Evolutionary conservation across 1,284 basidiomycete genomes (phyloP).

Genomic region (Cronartium quercuum): DNA sequence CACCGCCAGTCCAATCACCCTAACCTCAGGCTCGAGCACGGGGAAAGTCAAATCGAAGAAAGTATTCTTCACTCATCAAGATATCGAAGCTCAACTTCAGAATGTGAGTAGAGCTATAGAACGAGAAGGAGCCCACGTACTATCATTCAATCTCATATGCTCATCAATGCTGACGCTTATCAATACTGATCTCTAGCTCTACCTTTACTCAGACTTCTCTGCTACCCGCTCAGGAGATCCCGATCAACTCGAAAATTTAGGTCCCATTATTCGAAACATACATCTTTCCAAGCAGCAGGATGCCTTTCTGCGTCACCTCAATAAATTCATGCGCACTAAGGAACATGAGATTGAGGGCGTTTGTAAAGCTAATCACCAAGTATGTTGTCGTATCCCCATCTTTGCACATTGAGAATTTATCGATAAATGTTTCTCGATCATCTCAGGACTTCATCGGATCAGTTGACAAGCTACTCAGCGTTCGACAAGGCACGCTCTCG

Average conservation of each 20-base stretch:
- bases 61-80: slow-evolving; percentile 31
- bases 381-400: slow-evolving; percentile 41
- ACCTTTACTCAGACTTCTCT: slow-evolving; percentile 10
- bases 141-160: background rate
- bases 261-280: slow-evolving; percentile 55
- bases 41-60: background rate
- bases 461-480: slow-evolving; percentile 87
- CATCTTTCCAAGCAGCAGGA: slow-evolving; percentile 85
- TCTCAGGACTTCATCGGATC: slow-evolving; percentile 81
- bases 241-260: slow-evolving; percentile 49
- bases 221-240: slow-evolving; percentile 39
- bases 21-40: no score
- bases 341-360: slow-evolving; percentile 93
- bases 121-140: background rate
- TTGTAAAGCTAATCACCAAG: slow-evolving; percentile 89
- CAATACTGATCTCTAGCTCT: background rate
- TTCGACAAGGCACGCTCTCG: slow-evolving; percentile 64
- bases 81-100: slow-evolving; percentile 35
- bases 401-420: background rate
- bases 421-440: background rate
- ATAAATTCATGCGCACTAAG: slow-evolving; percentile 81
- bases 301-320: slow-evolving; percentile 76
- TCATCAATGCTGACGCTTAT: background rate
- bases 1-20: no score
- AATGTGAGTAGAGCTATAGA: slow-evolving; percentile 1